Evolutionary conservation across 2,329 filamentous ascomycete genomes (phyloP).

Genomic region (Scytalidium lignicola): DNA sequence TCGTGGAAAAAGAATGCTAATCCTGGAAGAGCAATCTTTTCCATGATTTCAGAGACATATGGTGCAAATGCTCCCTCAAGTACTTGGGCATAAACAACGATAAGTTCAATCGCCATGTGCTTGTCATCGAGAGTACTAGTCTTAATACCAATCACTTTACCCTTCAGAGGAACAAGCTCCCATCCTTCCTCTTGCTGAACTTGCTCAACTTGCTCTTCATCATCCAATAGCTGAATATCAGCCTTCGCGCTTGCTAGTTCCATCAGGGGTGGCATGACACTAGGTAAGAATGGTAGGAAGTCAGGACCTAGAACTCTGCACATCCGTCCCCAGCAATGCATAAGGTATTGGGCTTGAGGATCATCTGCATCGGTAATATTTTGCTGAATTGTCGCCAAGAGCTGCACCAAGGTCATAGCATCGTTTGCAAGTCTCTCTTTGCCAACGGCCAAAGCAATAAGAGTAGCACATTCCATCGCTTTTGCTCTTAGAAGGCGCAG

Average conservation of each 20-base stretch:
- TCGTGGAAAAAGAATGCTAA: conserved; percentile 99
- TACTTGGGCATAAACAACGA: conserved; percentile 95
- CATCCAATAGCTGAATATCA: conserved; percentile 92
- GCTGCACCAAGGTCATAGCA: conserved; percentile 79
- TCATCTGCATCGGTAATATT: conserved; percentile 88
- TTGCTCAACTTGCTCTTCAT: conserved; percentile 88
- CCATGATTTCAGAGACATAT: conserved; percentile 89
- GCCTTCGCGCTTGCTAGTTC: conserved; percentile 92
- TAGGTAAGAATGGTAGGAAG: conserved; percentile 87
- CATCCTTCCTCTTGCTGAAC: conserved; percentile 94
- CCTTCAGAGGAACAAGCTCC: conserved; percentile 95
- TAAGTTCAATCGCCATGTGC: conserved; percentile 98
- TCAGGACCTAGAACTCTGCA: conserved; percentile 86
- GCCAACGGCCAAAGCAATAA: conserved; percentile 92
- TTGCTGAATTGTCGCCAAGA: conserved; percentile 81
- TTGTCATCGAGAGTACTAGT: conserved; percentile 97
- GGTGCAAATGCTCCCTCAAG: conserved; percentile 89
- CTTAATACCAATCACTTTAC: conserved; percentile 97
- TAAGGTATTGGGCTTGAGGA: conserved; percentile 91
- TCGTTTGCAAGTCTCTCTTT: conserved; percentile 87
- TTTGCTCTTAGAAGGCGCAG: conserved; percentile 88
- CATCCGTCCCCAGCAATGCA: conserved; percentile 99
- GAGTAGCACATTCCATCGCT: conserved; percentile 97
- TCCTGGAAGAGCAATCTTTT: conserved; percentile 90
- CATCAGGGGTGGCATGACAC: conserved; percentile 89